Percentiles rank a stretch among this genome's conserved stretches.
Conservation (phyloP, 2,329 filamentous ascomycete genomes). For the Ophiostoma pallidulum region DNA sequence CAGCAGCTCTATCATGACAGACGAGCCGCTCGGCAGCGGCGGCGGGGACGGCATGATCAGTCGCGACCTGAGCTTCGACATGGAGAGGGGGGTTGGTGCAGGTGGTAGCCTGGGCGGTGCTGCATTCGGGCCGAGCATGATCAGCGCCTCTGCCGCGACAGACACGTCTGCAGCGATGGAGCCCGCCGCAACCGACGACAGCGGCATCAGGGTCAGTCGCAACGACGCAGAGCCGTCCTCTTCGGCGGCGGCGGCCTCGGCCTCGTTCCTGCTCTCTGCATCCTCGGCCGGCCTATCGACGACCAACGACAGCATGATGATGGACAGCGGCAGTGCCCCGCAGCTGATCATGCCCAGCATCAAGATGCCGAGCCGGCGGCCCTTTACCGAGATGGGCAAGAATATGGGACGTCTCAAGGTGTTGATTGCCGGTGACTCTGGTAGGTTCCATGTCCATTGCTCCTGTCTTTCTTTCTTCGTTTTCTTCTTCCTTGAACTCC, state of each 20-base stretch:
- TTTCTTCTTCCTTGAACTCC: no score
- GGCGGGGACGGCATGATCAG: conserved; percentile 25
- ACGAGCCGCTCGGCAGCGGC: conserved; percentile 22
- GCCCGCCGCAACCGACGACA: neutral
- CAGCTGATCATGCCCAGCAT: conserved; percentile 98
- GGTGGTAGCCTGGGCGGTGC: no score
- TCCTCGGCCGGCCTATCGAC: conserved; percentile 4
- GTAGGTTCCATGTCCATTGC: no score
- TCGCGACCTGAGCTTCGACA: conserved; percentile 2
- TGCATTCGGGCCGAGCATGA: conserved; percentile 5
- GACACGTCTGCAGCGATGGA: neutral
- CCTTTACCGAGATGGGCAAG: conserved; percentile 82
- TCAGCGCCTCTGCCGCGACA: neutral
- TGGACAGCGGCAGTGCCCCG: conserved; percentile 45
- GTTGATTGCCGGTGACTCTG: conserved; percentile 71
- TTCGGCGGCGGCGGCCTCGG: neutral
- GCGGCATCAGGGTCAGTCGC: neutral
- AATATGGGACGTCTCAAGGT: conserved; percentile 78
- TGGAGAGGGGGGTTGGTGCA: neutral
- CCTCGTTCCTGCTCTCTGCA: neutral
- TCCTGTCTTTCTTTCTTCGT: no score
- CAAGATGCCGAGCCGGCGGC: conserved; percentile 76
- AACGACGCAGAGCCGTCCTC: neutral
- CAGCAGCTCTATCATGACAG: conserved; percentile 36
- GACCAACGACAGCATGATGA: conserved; percentile 23